A percentile compares a stretch with the other conserved stretches of the same genome.
Evolutionary conservation across 768 basidiomycete species (phyloP).

Genomic region (Calocybe indica): DNA sequence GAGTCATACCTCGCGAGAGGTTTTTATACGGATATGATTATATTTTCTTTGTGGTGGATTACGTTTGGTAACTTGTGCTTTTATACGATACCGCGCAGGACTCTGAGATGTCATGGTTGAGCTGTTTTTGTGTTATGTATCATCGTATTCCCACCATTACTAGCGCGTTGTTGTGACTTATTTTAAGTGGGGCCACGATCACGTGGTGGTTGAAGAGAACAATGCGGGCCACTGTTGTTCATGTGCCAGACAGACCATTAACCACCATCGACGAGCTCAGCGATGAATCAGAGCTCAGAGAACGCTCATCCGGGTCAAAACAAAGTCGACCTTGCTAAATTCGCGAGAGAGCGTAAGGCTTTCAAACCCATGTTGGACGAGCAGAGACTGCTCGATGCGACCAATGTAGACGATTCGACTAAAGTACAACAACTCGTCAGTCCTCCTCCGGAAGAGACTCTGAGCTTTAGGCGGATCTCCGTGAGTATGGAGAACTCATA

Average conservation of each 20-base stretch:
- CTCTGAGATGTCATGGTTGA: too few species aligned
- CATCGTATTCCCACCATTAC: too few species aligned
- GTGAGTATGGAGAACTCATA: constrained; percentile 9
- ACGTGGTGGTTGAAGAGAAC: too few species aligned
- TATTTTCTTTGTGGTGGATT: neutral
- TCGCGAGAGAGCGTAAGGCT: neutral
- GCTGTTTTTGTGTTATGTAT: too few species aligned
- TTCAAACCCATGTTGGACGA: too few species aligned
- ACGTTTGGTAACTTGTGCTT: too few species aligned
- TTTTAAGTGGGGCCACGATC: too few species aligned
- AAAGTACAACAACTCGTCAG: constrained; percentile 38
- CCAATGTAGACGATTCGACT: constrained; percentile 6
- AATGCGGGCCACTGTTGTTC: too few species aligned
- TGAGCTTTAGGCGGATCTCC: constrained; percentile 22
- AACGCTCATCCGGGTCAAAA: neutral
- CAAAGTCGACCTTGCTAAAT: constrained; percentile 3
- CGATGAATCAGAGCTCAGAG: neutral
- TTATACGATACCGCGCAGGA: too few species aligned
- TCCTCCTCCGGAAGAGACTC: constrained; percentile 56
- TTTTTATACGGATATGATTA: neutral
- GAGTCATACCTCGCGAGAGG: neutral
- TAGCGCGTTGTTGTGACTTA: too few species aligned
- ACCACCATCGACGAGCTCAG: neutral
- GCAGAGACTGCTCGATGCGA: neutral
- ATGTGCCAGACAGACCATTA: too few species aligned